Conservation (phyloP, 495 filamentous ascomycete species). For the Hypoxylon fragiforme region DNA sequence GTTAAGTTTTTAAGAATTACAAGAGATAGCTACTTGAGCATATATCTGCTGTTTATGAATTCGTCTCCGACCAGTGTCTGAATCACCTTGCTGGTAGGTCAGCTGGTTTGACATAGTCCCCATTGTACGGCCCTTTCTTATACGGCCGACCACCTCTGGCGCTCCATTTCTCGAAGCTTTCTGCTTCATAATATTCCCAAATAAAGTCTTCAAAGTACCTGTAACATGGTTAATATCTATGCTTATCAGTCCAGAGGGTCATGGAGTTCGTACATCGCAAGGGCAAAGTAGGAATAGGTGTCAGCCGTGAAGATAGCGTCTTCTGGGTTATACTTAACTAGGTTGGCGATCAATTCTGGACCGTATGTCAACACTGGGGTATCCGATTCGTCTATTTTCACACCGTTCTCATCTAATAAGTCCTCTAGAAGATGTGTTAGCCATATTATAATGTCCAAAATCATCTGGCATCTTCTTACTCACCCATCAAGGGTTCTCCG, state of each 20-base stretch:
- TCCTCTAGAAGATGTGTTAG: not conserved
- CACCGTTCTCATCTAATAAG: not conserved
- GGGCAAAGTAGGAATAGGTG: not conserved
- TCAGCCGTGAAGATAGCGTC: not conserved
- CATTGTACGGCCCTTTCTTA: not conserved
- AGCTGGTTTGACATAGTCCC: no score
- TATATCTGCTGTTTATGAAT: no score
- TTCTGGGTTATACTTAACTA: not conserved
- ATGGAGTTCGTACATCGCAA: not conserved
- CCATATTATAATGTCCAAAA: not conserved
- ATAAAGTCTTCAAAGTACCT: not conserved
- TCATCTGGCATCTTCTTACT: not conserved
- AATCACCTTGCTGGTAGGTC: no score
- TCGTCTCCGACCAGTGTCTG: no score
- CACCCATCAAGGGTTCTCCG: no score
- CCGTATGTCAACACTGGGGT: not conserved
- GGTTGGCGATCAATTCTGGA: not conserved
- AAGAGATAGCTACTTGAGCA: no score
- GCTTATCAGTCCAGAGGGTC: not conserved
- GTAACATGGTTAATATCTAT: not conserved
- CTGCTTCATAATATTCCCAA: not conserved
- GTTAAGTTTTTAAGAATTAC: no score
- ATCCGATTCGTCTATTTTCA: not conserved
- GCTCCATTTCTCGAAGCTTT: not conserved
- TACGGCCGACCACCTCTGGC: not conserved